Base-by-base conservation (phyloP, 2,329 filamentous ascomycete species). In the Acrocalymma vagum region DNA sequence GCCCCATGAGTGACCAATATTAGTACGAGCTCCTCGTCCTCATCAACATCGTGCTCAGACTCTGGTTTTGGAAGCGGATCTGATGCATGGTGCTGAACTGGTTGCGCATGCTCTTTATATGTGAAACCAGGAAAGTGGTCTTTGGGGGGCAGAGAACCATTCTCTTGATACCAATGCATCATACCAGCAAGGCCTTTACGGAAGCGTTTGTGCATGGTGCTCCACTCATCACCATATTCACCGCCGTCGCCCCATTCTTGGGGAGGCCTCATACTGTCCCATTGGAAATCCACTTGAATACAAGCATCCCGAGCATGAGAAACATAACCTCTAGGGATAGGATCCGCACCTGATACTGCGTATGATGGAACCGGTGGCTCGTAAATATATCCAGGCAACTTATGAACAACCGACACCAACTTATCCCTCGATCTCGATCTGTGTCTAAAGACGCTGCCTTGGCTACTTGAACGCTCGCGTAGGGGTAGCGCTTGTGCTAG, bases 1-100 rank as follows among this genome's bases (percentile, higher is more conserved):
- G 94, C 94, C 16, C 93, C 93, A 63, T 99, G 94, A 0, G 94
- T 96, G 15, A 99, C 88, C 6, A 99, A 73, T 26, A 99, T 79
- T 11, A 99, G 76, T 2, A 97, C 85, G 2, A 91, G 81, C 55
- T 85, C 82, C 10, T 87, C 82, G 0, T 83, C 79, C 2, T 80
- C 77, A 1, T 79, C 74, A 3, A 62, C 50, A 1, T 78, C 72
- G 3, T 62, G 52, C 47, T 55, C 53, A 5, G 60, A 45, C n/a
- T 51, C 55, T n/a, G 72, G 63, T 4, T 23, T 69, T 48, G 52
- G 69, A 60, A 63, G 58, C 16, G 59, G 53, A 9, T 66, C 58
- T 6, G 58, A 46, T 2, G 51, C 29, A 6, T 52, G 49, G 20
- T 62, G 56, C 6, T 49, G 51, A 29, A 37, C 30, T 9, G 53